Conservation (phyloP, 2,329 filamentous ascomycete species). For the Teratosphaeria pseudoeucalypti region DNA sequence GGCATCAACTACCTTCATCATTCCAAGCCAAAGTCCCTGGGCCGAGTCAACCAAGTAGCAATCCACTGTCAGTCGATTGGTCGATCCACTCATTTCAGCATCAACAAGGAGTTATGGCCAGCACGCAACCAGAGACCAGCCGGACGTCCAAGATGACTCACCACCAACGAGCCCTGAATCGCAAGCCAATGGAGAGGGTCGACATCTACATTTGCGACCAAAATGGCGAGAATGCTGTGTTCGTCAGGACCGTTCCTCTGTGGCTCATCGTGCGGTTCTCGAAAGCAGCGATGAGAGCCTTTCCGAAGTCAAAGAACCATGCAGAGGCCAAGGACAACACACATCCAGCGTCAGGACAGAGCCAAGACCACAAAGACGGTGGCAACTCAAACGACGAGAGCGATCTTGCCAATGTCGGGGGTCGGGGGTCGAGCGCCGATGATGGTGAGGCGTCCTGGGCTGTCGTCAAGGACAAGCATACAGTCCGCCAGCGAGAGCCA, state of each 20-base stretch:
- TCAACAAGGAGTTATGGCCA: not conserved
- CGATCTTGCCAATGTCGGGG: not conserved
- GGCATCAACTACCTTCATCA: not conserved
- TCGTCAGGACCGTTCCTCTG: not conserved
- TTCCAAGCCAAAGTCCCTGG: not conserved
- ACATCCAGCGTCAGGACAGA: not conserved
- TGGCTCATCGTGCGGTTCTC: slow-evolving; percentile 10
- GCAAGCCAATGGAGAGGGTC: slow-evolving; percentile 4
- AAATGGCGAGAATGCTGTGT: slow-evolving; percentile 2
- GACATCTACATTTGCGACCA: slow-evolving; percentile 6
- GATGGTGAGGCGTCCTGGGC: not conserved
- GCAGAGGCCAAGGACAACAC: not conserved
- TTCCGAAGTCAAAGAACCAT: slow-evolving; percentile 2
- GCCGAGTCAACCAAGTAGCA: no score
- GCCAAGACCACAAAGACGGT: not conserved
- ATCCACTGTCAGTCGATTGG: no score
- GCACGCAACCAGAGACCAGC: not conserved
- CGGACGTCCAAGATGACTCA: not conserved
- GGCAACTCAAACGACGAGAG: not conserved
- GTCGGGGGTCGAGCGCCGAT: not conserved
- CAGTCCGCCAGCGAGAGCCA: not conserved
- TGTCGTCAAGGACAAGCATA: not conserved
- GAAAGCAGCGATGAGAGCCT: slow-evolving; percentile 5
- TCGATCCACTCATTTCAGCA: not conserved
- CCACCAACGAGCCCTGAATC: not conserved